phyloP scores from a whole-genome alignment of 371 early-diverging fungal genomes.

The Sporodiniella umbellata region DNA sequence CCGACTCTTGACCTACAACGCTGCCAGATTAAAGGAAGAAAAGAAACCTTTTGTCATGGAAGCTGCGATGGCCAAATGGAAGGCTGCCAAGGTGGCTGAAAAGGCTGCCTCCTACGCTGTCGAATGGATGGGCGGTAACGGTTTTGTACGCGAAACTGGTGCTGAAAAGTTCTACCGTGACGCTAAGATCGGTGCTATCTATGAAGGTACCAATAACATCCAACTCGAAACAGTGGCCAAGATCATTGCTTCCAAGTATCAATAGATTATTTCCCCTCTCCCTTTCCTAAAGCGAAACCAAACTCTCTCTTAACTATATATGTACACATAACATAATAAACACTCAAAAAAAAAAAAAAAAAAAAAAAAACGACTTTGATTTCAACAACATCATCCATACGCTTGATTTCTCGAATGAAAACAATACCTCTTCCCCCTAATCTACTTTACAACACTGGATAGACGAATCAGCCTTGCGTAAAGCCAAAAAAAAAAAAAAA shows the following conservation, averaged over 20 bases:
- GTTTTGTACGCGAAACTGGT: slow-evolving; percentile 75
- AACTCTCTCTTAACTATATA: too few species aligned
- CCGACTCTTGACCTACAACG: slow-evolving; percentile 94
- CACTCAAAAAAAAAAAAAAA: too few species aligned
- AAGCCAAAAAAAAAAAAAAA: too few species aligned
- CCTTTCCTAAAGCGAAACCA: too few species aligned
- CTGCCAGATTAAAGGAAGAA: slow-evolving; percentile 94
- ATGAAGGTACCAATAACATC: slow-evolving; percentile 92
- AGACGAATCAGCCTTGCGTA: too few species aligned
- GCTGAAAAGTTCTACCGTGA: slow-evolving; percentile 97
- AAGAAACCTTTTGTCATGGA: slow-evolving; percentile 88
- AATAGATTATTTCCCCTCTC: too few species aligned
- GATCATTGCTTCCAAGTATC: slow-evolving; percentile 66
- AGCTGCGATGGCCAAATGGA: slow-evolving; percentile 98
- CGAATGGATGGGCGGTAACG: slow-evolving; percentile 98
- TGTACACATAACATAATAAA: too few species aligned
- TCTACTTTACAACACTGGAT: too few species aligned
- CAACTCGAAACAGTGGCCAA: slow-evolving; percentile 97
- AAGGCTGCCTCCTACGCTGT: slow-evolving; percentile 87
- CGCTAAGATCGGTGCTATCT: slow-evolving; percentile 90
- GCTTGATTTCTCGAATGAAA: too few species aligned
- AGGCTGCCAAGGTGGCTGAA: slow-evolving; percentile 93
- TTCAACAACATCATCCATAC: too few species aligned
- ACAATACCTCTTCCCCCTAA: too few species aligned
- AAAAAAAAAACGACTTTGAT: too few species aligned